Conservation (phyloP, 306 rosid genomes). For the Medicago arabica region DNA sequence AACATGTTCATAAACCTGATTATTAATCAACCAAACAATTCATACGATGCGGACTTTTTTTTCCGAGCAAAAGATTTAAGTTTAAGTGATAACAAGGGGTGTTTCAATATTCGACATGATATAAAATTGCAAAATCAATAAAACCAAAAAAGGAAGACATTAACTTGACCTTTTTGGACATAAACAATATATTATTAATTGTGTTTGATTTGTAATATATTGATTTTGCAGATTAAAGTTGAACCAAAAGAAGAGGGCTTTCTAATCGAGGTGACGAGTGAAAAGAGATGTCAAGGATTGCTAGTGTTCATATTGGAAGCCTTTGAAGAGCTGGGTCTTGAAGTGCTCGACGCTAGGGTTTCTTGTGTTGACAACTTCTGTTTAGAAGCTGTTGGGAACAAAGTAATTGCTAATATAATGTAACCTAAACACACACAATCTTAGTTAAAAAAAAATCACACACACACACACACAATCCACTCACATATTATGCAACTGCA, state of each 20-base stretch:
- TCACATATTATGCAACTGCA: neutral
- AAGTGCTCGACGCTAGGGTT: conserved; percentile 74
- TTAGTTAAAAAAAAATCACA: too few species aligned
- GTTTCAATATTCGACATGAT: too few species aligned
- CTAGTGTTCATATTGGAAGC: conserved; percentile 71
- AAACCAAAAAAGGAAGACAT: too few species aligned
- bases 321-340: conserved; percentile 68
- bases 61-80: too few species aligned
- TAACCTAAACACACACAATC: too few species aligned
- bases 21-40: too few species aligned
- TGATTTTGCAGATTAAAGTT: conserved; percentile 49
- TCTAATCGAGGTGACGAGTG: conserved; percentile 52
- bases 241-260: conserved; percentile 53
- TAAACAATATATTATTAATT: too few species aligned
- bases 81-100: too few species aligned
- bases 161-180: too few species aligned
- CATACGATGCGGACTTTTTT: too few species aligned
- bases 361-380: conserved; percentile 58
- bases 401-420: conserved; percentile 46
- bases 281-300: conserved; percentile 58
- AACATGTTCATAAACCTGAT: neutral
- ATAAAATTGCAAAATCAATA: too few species aligned
- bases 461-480: neutral
- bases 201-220: neutral
- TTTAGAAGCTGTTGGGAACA: conserved; percentile 59